A percentile compares a stretch with the other conserved stretches of the same genome.
Conservation (phyloP, 805 yeast genomes). For the Gaillardinia entomophila region DNA sequence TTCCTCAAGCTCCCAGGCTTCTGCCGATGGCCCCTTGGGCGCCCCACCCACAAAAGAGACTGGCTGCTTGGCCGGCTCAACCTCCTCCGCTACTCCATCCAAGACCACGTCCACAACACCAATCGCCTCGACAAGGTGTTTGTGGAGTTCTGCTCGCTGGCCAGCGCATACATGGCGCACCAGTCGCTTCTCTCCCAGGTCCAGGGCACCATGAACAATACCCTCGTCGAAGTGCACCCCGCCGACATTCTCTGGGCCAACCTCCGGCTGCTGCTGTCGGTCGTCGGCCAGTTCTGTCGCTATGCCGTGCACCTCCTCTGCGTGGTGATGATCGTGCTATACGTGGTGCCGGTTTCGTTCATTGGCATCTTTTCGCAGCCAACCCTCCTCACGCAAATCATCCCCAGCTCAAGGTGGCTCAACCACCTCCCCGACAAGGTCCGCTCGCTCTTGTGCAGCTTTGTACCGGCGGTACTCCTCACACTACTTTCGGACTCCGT, state of each 20-base stretch:
- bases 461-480: conserved; percentile 64
- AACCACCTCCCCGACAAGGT: conserved; percentile 48
- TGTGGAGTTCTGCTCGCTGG: conserved; percentile 52
- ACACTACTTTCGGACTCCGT: conserved; percentile 59
- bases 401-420: conserved; percentile 58
- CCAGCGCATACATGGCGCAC: conserved; percentile 58
- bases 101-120: conserved; percentile 4
- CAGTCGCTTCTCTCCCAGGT: conserved; percentile 47
- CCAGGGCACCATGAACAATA: conserved; percentile 38
- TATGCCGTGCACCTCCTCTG: conserved; percentile 42
- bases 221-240: conserved; percentile 53
- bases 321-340: conserved; percentile 45
- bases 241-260: conserved; percentile 71
- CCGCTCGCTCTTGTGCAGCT: conserved; percentile 50
- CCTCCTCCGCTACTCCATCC: neutral
- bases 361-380: conserved; percentile 72
- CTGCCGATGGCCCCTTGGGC: conserved; percentile 2
- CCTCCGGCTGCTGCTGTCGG: conserved; percentile 33
- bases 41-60: neutral
- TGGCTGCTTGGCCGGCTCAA: neutral
- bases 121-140: conserved; percentile 43
- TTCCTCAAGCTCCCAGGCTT: conserved; percentile 26
- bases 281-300: conserved; percentile 31
- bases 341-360: conserved; percentile 82
- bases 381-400: conserved; percentile 53